phyloP scores from a whole-genome alignment of 192 early-diverging fungal genomes.

The Dimargaris verticillata region DNA sequence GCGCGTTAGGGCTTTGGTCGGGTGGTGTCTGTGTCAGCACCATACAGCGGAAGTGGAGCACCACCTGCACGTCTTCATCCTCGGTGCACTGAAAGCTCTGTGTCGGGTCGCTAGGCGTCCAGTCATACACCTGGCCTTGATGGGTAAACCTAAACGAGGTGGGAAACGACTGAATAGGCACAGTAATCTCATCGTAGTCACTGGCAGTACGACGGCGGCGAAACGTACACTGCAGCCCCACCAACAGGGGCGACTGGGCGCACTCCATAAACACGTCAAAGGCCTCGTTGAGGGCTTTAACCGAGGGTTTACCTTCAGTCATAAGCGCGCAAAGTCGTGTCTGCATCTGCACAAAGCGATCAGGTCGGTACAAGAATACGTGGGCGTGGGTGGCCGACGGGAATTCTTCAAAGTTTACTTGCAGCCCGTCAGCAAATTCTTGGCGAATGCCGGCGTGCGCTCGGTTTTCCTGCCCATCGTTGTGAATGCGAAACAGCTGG shows the following conservation, averaged over 20 bases:
- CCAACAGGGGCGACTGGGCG: slow-evolving; percentile 1
- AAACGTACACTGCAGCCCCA: slow-evolving; percentile 1
- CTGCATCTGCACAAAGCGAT: slow-evolving; percentile 1
- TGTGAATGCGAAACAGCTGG: slow-evolving; percentile 4
- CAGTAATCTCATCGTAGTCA: background rate
- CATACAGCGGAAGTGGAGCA: slow-evolving; percentile 6
- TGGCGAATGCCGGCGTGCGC: slow-evolving; percentile 2
- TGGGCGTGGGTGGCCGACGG: background rate
- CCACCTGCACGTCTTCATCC: background rate
- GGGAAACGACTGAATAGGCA: background rate
- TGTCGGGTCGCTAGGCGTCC: background rate
- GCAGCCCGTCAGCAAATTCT: background rate
- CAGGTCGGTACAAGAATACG: slow-evolving; percentile 6
- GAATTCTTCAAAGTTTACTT: background rate
- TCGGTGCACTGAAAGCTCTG: background rate
- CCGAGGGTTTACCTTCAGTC: background rate
- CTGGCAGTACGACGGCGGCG: background rate
- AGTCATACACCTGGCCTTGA: background rate
- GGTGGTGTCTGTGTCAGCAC: background rate
- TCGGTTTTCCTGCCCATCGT: background rate
- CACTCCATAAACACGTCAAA: slow-evolving; percentile 9
- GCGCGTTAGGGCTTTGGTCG: background rate
- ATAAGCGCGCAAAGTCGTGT: background rate
- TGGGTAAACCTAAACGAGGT: slow-evolving; percentile 9
- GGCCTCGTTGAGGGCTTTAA: background rate